Conservation (phyloP, 495 filamentous ascomycete genomes). For the Lentithecium fluviatile region DNA sequence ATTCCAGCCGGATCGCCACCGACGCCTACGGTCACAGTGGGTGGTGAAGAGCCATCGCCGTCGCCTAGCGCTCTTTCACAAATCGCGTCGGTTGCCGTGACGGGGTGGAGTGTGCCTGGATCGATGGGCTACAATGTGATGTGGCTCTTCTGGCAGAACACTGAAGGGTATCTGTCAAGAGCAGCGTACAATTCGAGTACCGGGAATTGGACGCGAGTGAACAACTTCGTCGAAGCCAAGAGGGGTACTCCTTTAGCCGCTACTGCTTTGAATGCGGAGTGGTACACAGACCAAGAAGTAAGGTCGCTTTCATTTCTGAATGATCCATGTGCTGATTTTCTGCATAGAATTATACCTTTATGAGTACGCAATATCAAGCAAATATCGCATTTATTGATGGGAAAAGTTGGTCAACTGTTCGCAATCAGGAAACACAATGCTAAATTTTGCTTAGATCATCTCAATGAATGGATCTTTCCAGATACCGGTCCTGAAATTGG, state of each 20-base stretch:
- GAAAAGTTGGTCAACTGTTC: not conserved
- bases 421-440: not conserved
- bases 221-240: slow-evolving; percentile 11
- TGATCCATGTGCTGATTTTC: not conserved
- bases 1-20: slow-evolving; percentile 15
- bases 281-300: slow-evolving; percentile 16
- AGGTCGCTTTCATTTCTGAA: not conserved
- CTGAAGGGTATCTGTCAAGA: slow-evolving; percentile 12
- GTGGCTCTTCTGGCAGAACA: slow-evolving; percentile 15
- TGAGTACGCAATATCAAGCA: slow-evolving; percentile 11
- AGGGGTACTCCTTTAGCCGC: slow-evolving; percentile 13
- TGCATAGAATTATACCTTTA: slow-evolving; percentile 18
- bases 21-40: not conserved
- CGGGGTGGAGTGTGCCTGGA: slow-evolving; percentile 9
- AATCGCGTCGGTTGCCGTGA: slow-evolving; percentile 12
- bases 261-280: slow-evolving; percentile 7
- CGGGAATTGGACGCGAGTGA: slow-evolving; percentile 22
- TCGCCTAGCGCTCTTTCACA: slow-evolving; percentile 6
- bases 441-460: slow-evolving; percentile 6
- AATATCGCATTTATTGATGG: slow-evolving; percentile 9
- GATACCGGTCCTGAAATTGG: slow-evolving; percentile 13
- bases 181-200: slow-evolving; percentile 25
- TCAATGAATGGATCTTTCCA: slow-evolving; percentile 22
- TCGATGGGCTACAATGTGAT: slow-evolving; percentile 9
- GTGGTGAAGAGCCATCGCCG: not conserved